These are phyloP conservation scores for Lotus japonicus DNA, from an alignment of 306 rosid species.

Conservation along the genomic window DNA sequence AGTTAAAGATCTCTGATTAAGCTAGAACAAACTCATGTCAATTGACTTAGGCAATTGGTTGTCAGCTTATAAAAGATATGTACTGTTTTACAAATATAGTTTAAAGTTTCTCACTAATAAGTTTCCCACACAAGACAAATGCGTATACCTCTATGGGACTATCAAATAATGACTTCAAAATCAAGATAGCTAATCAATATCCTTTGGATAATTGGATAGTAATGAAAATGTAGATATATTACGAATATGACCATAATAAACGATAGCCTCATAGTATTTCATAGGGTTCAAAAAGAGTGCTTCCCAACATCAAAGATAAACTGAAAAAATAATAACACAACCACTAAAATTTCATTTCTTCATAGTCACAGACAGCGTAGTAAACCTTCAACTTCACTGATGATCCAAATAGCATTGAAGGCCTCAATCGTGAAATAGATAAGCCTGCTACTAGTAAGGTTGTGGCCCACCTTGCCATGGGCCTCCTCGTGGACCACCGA, in stretches of 20 bases:
- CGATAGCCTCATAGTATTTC: not conserved
- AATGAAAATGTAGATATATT: not conserved
- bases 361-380: not conserved
- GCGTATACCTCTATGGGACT: no score
- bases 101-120: no score
- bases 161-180: not conserved
- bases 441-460: constrained; percentile 28
- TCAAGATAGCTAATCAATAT: not conserved
- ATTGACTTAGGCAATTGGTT: no score
- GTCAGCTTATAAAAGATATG: no score
- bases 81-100: no score
- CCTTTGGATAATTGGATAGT: not conserved
- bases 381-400: not conserved
- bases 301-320: not conserved
- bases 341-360: no score
- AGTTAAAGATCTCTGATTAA: no score
- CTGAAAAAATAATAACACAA: not conserved
- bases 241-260: not conserved
- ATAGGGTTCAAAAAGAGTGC: not conserved
- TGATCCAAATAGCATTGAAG: not conserved
- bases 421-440: no score
- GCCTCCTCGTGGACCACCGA: constrained; percentile 52
- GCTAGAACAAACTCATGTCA: no score
- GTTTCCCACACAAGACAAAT: no score
- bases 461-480: constrained; percentile 20